These are phyloP conservation scores for Aeschynomene evenia DNA, from an alignment of 306 rosid genomes.

Conservation along the genomic window DNA sequence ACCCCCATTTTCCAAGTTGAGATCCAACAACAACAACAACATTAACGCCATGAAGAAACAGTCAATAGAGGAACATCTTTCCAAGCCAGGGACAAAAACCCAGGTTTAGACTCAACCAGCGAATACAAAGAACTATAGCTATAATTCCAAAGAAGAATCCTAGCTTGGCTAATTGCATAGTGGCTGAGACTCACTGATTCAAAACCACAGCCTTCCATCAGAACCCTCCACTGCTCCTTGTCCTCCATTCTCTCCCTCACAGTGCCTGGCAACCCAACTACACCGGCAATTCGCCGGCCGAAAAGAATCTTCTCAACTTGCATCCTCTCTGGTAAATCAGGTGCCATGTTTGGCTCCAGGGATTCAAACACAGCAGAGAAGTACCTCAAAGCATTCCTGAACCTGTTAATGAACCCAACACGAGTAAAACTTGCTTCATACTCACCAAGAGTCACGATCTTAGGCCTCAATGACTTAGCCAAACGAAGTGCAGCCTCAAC, in stretches of 20 bases:
- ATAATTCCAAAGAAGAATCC: constrained; percentile 76
- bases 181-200: constrained; percentile 70
- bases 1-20: constrained; percentile 41
- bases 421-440: constrained; percentile 73
- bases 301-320: constrained; percentile 66
- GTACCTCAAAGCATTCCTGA: constrained; percentile 64
- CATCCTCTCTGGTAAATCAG: constrained; percentile 69
- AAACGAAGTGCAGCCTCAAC: constrained; percentile 58
- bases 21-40: neutral
- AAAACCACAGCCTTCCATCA: constrained; percentile 75
- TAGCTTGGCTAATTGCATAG: constrained; percentile 88
- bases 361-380: constrained; percentile 80
- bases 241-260: constrained; percentile 73
- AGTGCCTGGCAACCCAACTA: constrained; percentile 44
- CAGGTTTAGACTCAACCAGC: constrained; percentile 65
- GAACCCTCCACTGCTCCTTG: constrained; percentile 66
- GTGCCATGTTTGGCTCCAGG: constrained; percentile 64
- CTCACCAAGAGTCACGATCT: constrained; percentile 80
- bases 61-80: constrained; percentile 74
- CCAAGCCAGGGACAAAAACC: constrained; percentile 88
- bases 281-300: constrained; percentile 60
- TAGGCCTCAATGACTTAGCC: constrained; percentile 77
- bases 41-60: constrained; percentile 90
- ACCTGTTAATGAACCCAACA: constrained; percentile 55
- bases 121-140: constrained; percentile 58